Conservation (phyloP, 1,284 basidiomycete genomes). For the Malassezia obtusa region DNA sequence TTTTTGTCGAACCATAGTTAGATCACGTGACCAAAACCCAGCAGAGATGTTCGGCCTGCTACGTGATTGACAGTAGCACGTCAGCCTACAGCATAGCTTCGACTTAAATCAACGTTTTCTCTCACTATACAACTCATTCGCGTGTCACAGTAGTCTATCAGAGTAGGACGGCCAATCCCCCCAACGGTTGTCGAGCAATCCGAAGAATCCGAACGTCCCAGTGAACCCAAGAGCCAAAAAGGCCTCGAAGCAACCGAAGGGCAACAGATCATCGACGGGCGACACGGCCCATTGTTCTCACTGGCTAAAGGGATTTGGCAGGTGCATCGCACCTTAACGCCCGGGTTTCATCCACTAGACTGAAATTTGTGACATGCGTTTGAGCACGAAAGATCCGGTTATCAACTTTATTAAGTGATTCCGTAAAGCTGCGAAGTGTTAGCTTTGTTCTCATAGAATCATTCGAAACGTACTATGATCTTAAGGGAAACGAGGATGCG, state of each 20-base stretch:
- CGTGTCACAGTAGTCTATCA: constrained; percentile 25
- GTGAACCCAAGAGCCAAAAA: constrained; percentile 25
- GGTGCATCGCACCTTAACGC: constrained; percentile 25
- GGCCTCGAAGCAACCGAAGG: constrained; percentile 26
- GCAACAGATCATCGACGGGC: constrained; percentile 44
- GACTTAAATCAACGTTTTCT: no score
- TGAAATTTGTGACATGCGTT: constrained; percentile 45
- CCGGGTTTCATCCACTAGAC: constrained; percentile 43
- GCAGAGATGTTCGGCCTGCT: not conserved
- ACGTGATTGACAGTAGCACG: no score
- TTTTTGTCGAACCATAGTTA: not conserved
- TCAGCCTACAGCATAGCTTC: no score
- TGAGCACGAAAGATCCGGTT: constrained; percentile 43
- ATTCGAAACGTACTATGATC: constrained; percentile 13
- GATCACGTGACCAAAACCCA: constrained; percentile 8
- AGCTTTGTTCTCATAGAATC: not conserved
- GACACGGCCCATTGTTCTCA: constrained; percentile 38
- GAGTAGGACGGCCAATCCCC: constrained; percentile 43
- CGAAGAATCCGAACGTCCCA: constrained; percentile 32
- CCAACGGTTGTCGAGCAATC: constrained; percentile 41
- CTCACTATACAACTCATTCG: no score
- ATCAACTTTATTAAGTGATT: constrained; percentile 48
- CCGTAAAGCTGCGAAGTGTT: constrained; percentile 28
- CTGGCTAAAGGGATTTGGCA: constrained; percentile 36
- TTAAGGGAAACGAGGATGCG: constrained; percentile 4